Evolutionary conservation across 169 alveolate species (phyloP).

Genomic region (Theileria equi): DNA sequence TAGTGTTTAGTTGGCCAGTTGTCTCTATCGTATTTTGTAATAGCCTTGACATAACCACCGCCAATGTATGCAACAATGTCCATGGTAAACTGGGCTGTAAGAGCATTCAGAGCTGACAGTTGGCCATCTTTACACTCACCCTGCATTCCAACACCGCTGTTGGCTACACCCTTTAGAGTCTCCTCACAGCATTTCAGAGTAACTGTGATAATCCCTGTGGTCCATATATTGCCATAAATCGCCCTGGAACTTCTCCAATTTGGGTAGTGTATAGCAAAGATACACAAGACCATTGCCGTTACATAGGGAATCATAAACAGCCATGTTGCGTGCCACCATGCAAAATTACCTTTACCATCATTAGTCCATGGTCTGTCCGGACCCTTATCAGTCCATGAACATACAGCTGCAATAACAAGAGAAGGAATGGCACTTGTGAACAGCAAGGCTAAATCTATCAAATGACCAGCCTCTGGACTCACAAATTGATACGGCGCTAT

Average conservation of each 20-base stretch:
- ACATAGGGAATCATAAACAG: not conserved
- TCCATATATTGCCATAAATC: not conserved
- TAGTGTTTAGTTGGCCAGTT: conserved; percentile 33
- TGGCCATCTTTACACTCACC: conserved; percentile 12
- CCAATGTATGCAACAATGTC: not conserved
- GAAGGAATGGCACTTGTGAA: not conserved
- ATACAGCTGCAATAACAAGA: not conserved
- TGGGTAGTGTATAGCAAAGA: conserved; percentile 6
- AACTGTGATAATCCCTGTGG: conserved; percentile 9
- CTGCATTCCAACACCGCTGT: conserved; percentile 13
- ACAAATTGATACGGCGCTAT: conserved; percentile 25
- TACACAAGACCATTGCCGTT: not conserved
- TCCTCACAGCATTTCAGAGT: not conserved
- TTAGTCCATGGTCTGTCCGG: conserved; percentile 3
- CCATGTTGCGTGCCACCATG: conserved; percentile 3
- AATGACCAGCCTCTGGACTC: not conserved
- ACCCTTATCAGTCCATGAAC: too few relatives aligned
- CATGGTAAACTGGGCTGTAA: not conserved
- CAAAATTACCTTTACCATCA: conserved; percentile 1
- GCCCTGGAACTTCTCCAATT: not conserved
- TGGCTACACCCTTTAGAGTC: not conserved
- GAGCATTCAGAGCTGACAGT: not conserved
- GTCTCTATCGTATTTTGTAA: not conserved
- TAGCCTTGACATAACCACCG: conserved; percentile 6
- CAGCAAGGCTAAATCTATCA: conserved; percentile 10